Evolutionary conservation across 2,329 filamentous ascomycete species (phyloP).

Genomic region (Pseudophaeomoniella oleicola): DNA sequence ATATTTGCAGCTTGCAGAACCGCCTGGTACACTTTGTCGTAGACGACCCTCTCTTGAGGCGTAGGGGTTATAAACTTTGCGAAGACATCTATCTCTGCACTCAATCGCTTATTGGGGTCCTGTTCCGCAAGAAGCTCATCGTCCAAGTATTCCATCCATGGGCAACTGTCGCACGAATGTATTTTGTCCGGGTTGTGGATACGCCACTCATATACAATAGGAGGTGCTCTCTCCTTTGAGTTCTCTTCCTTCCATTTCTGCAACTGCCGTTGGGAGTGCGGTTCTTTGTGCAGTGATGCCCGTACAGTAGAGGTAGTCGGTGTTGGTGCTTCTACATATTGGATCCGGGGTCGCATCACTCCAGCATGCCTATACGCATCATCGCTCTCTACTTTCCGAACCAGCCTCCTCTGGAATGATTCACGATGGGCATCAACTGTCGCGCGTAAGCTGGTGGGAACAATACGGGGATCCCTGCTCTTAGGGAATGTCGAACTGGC

Average conservation of each 20-base stretch:
- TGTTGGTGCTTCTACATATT: not conserved
- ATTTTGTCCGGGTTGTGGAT: too few relatives aligned
- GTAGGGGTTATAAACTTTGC: constrained; percentile 29
- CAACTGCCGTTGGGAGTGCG: too few relatives aligned
- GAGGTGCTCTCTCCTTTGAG: too few relatives aligned
- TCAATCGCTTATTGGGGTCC: constrained; percentile 17
- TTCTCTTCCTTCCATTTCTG: too few relatives aligned
- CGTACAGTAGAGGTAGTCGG: too few relatives aligned
- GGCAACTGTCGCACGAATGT: too few relatives aligned
- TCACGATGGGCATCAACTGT: constrained; percentile 21
- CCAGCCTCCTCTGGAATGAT: constrained; percentile 15
- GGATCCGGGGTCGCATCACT: constrained; percentile 1
- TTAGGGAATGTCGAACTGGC: too few relatives aligned
- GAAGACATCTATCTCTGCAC: constrained; percentile 32
- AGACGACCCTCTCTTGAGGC: constrained; percentile 21
- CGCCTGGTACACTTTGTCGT: constrained; percentile 14
- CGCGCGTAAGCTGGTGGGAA: constrained; percentile 14
- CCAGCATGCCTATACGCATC: not conserved
- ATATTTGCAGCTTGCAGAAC: constrained; percentile 15
- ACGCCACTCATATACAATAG: too few relatives aligned
- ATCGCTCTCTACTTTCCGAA: constrained; percentile 9
- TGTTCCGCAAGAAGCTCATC: constrained; percentile 1
- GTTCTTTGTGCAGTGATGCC: too few relatives aligned
- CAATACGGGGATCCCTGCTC: constrained; percentile 8
- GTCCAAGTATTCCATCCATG: constrained; percentile 19